Conservation (phyloP, 176 grass and related monocot genomes). For the Carex pumila region DNA sequence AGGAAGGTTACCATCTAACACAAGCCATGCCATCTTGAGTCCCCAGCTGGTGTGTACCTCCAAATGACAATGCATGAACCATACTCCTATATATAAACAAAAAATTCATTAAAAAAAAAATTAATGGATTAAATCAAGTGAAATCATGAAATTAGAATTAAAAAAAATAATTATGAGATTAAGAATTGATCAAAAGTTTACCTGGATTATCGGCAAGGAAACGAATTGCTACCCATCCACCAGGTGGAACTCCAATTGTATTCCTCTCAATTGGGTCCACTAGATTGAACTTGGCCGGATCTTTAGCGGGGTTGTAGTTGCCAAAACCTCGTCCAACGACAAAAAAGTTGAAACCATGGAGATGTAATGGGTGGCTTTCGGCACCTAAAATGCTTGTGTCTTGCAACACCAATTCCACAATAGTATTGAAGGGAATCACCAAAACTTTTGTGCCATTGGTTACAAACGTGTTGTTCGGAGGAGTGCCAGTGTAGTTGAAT, state of each 20-base stretch:
- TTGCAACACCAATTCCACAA: slow-evolving; percentile 73
- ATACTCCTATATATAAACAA: slow-evolving; percentile 39
- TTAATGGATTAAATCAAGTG: neutral
- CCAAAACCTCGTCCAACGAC: slow-evolving; percentile 63
- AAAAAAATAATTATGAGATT: neutral
- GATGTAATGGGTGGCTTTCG: slow-evolving; percentile 84
- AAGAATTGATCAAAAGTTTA: neutral
- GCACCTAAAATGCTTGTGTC: slow-evolving; percentile 65
- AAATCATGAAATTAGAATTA: neutral
- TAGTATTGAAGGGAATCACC: slow-evolving; percentile 41
- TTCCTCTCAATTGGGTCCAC: slow-evolving; percentile 70
- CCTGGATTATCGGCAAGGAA: slow-evolving; percentile 82
- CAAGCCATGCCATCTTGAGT: slow-evolving; percentile 77
- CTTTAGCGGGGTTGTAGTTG: slow-evolving; percentile 43
- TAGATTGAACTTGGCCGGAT: slow-evolving; percentile 52
- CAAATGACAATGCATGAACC: slow-evolving; percentile 93
- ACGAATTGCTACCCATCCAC: slow-evolving; percentile 70
- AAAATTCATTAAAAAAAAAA: too few relatives aligned
- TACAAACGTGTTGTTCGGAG: slow-evolving; percentile 69
- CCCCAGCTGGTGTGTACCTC: slow-evolving; percentile 83
- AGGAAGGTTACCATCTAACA: slow-evolving; percentile 50
- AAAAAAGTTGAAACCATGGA: slow-evolving; percentile 74
- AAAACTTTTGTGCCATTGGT: slow-evolving; percentile 52
- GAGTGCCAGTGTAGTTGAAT: slow-evolving; percentile 76
- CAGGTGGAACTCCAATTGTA: slow-evolving; percentile 62